A percentile compares a stretch with the other conserved stretches of the same genome.
These are phyloP conservation scores for Panaeolus papilionaceus DNA, from an alignment of 768 basidiomycete genomes.

Conservation along the genomic window DNA sequence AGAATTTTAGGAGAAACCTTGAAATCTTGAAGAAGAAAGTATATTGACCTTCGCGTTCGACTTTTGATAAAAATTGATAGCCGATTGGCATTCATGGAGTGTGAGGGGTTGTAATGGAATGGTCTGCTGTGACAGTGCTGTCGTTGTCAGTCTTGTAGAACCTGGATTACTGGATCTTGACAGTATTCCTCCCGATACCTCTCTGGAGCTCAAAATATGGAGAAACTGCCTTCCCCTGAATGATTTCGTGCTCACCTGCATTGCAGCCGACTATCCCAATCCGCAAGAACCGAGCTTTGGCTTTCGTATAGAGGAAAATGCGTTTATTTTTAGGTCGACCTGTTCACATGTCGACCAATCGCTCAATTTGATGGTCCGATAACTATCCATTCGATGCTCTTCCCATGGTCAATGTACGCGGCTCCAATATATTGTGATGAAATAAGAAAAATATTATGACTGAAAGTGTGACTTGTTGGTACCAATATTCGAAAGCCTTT, in stretches of 20 bases:
- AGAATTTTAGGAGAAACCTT: not conserved
- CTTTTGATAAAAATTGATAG: not conserved
- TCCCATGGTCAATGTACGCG: not conserved
- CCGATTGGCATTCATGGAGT: not conserved
- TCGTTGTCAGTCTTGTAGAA: not conserved
- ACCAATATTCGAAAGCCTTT: not conserved
- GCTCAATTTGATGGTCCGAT: not conserved
- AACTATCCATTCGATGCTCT: not conserved
- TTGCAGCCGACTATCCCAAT: not conserved
- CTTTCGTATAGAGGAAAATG: not conserved
- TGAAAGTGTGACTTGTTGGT: not conserved
- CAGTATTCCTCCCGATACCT: too few species aligned
- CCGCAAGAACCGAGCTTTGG: not conserved
- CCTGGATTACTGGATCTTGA: not conserved
- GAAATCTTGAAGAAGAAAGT: not conserved
- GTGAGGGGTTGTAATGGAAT: too few species aligned
- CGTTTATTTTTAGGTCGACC: slow-evolving; percentile 2
- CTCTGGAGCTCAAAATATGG: too few species aligned
- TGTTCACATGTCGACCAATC: slow-evolving; percentile 2
- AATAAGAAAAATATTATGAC: not conserved
- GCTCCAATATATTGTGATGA: not conserved
- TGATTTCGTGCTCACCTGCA: too few species aligned
- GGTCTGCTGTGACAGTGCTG: too few species aligned
- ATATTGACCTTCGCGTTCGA: not conserved
- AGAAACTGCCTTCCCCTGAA: too few species aligned